A percentile compares a stretch with the other conserved stretches of the same genome.
Evolutionary conservation across 108 stramenopile species (phyloP).

Genomic region (Mediolabrus comicus): DNA sequence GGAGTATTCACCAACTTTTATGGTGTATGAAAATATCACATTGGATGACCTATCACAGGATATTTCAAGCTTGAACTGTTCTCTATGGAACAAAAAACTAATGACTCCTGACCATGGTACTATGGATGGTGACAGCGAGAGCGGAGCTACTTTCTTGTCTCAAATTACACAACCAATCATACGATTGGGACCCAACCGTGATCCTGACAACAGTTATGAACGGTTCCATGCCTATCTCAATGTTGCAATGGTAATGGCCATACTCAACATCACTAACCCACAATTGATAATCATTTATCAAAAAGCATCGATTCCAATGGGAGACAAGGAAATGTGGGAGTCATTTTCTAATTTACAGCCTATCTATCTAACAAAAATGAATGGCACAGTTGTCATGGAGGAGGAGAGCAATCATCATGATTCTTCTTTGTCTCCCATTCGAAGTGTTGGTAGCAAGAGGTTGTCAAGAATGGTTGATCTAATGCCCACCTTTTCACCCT

Average conservation of each 20-base stretch:
- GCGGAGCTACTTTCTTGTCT: background rate
- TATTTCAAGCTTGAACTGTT: background rate
- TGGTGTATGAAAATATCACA: background rate
- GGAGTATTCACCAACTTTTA: conserved; percentile 8
- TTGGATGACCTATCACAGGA: background rate
- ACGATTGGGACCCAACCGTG: background rate
- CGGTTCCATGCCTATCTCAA: conserved; percentile 18
- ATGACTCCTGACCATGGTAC: background rate
- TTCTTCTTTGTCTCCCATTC: background rate
- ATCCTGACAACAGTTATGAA: conserved; percentile 10
- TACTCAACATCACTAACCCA: conserved; percentile 15
- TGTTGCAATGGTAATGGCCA: conserved; percentile 13
- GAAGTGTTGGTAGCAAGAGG: background rate
- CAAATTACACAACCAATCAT: background rate
- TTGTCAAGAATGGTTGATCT: conserved; percentile 9
- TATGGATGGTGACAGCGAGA: background rate
- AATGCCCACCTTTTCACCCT: background rate
- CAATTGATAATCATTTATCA: background rate
- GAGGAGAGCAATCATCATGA: no score
- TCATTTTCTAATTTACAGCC: conserved; percentile 7
- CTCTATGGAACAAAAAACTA: background rate
- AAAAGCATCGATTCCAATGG: background rate
- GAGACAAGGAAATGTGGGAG: background rate
- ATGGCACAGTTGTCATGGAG: background rate
- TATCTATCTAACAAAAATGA: background rate